Conservation (phyloP, 345 rosid genomes). For the Melaleuca quinquenervia region DNA sequence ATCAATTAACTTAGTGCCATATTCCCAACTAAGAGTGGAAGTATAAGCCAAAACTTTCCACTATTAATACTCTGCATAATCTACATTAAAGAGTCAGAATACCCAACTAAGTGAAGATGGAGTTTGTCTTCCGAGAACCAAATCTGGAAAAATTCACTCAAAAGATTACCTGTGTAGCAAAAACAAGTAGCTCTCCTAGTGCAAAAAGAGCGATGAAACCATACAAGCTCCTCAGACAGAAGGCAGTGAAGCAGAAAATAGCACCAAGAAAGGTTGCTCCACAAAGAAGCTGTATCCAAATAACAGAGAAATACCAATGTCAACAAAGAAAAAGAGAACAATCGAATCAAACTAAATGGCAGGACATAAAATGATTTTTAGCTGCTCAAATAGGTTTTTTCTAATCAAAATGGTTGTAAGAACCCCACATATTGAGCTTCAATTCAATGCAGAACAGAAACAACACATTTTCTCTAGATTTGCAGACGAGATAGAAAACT, state of each 20-base stretch:
- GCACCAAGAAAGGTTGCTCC: conserved; percentile 73
- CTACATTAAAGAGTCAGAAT: not conserved
- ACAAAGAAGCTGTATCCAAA: conserved; percentile 57
- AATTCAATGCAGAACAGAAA: not conserved
- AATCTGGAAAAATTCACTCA: not conserved
- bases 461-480: not conserved
- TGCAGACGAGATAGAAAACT: not conserved
- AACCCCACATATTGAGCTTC: not conserved
- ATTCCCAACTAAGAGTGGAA: not conserved
- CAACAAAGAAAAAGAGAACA: not conserved
- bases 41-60: not conserved
- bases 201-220: conserved; percentile 65
- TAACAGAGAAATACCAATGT: not conserved
- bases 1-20: not conserved
- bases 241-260: conserved; percentile 67
- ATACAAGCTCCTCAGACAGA: conserved; percentile 66
- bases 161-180: conserved; percentile 81
- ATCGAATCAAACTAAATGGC: not conserved
- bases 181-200: conserved; percentile 80
- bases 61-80: not conserved
- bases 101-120: not conserved
- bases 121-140: not conserved
- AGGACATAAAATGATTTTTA: not conserved
- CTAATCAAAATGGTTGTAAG: not conserved
- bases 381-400: not conserved